phyloP scores from a whole-genome alignment of 2,329 filamentous ascomycete genomes.

The Talaromyces sp. region DNA sequence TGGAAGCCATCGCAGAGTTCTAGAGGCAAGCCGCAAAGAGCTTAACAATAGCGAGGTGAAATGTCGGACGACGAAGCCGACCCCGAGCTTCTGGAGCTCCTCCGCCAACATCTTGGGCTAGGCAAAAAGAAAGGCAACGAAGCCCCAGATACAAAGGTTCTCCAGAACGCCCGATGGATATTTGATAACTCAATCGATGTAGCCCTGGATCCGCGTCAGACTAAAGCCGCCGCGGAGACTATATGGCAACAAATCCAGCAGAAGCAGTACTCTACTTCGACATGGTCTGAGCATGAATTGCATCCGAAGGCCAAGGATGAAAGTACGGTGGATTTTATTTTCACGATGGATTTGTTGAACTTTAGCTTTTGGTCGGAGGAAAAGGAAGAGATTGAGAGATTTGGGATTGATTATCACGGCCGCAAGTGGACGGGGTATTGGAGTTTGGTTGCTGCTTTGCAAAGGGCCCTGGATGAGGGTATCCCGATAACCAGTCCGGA shows the following conservation, averaged over 20 bases:
- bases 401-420: slow-evolving; percentile 75
- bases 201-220: slow-evolving; percentile 75
- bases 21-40: neutral
- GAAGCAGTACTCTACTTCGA: slow-evolving; percentile 76
- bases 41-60: neutral
- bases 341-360: slow-evolving; percentile 94
- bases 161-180: slow-evolving; percentile 77
- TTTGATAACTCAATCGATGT: slow-evolving; percentile 93
- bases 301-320: slow-evolving; percentile 82
- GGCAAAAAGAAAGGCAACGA: slow-evolving; percentile 48
- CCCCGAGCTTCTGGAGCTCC: slow-evolving; percentile 77
- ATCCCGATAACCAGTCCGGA: slow-evolving; percentile 84
- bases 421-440: slow-evolving; percentile 91
- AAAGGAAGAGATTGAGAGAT: slow-evolving; percentile 63
- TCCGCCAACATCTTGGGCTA: slow-evolving; percentile 72
- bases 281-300: slow-evolving; percentile 83
- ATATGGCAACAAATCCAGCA: slow-evolving; percentile 81
- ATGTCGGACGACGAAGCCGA: slow-evolving; percentile 95
- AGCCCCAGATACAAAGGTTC: slow-evolving; percentile 70
- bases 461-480: slow-evolving; percentile 83
- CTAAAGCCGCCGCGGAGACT: slow-evolving; percentile 72
- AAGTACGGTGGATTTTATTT: slow-evolving; percentile 82
- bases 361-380: slow-evolving; percentile 93
- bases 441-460: slow-evolving; percentile 83
- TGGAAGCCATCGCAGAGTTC: neutral